Base-by-base conservation (phyloP, 495 filamentous ascomycete species). In the Lineolata rhizophorae region DNA sequence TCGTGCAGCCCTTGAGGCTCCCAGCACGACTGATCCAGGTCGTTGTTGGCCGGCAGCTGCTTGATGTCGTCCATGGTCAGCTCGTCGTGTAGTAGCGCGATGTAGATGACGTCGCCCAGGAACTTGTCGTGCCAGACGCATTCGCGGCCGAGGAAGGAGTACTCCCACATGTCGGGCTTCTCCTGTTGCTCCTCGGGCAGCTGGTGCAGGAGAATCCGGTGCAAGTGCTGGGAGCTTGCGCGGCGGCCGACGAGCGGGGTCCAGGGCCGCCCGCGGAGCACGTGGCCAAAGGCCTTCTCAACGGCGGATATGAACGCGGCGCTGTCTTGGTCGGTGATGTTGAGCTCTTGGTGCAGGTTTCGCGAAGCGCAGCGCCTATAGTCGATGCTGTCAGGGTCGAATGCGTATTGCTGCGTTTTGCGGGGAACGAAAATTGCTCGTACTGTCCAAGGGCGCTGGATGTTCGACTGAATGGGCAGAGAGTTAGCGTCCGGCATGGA, bases 81-180 rank as follows among this genome's bases (percentile, higher is more conserved):
- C 20, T 49, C 46, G 24, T 46, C 43, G 15, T 37, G 40, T 25
- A 36, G 31, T 5, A 46, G 36, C 3, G 40, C 30, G 24, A 49
- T 38, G 35, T 49, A 46, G 18, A 49, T 36, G 12, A 49, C 32
- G 28, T 46, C 43, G 33, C 46, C 46, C 18, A 39, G 38, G 36
- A 42, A 38, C 22, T 46, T 49, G 35, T 49, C 46, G 35, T 46
- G 41, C 4, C 38, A 37, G n/a, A 49, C 38, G 38, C 46, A 49
- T 31, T 49, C 38, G 10, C 44, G 38, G 34, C 42, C 43, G 29
- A 49, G 44, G 28, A 46, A 49, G 16, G 38, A 31, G 17, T 44
- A 42, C 26, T 49, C 46, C 46, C 46, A 49, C 14, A 49, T 31
- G 27, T 44, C 38, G 2, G 40, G 30, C 6, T 29, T 20, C 18